Base-by-base conservation (phyloP, 225 moss, liverwort and hornwort species). In the Thuidium tamariscinum region DNA sequence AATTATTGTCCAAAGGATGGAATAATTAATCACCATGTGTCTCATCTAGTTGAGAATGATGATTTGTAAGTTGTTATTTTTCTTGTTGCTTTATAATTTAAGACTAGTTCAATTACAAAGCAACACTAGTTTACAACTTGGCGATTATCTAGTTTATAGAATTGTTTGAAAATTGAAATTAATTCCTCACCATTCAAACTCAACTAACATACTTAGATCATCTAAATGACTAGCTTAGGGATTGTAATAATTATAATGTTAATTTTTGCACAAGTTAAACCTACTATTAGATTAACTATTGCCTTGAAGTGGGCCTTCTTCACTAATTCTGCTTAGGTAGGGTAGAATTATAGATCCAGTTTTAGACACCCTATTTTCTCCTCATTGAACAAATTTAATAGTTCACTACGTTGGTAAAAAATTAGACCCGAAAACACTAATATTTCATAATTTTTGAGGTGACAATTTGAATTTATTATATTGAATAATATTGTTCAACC, bases 11-110 rank as follows among this genome's bases (percentile, higher is more conserved):
- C 0, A n/a, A n/a, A 65, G 0, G n/a, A 5, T 65, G 5, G 10
- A 19, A 65, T 65, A 10, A 65, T 20, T 17, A n/a, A n/a, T n/a
- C 5, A 10, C 5, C 7, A n/a, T 0, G 0, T 19, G 5, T 65
- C 20, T 5, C 20, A n/a, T 20, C 18, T 1, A 0, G 0, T 65
- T 0, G 8, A 1, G 9, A 34, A 34, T 65, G n/a, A n/a, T n/a
- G n/a, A n/a, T n/a, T n/a, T n/a, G n/a, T 65, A 19, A 65, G n/a
- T 19, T 19, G 4, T 4, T 64, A 17, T 1, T 64, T 64, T 1
- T 34, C 0, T 34, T 17, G 1, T 10, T n/a, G 10, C 10, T n/a
- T 4, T 0, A 0, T 19, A 65, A n/a, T 3, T n/a, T 65, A 16
- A 19, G 5, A 65, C 19, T 65, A 65, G n/a, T 5, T n/a, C 34